Evolutionary conservation across 192 early-diverging fungal genomes (phyloP).

Genomic region (Coemansia furcata): DNA sequence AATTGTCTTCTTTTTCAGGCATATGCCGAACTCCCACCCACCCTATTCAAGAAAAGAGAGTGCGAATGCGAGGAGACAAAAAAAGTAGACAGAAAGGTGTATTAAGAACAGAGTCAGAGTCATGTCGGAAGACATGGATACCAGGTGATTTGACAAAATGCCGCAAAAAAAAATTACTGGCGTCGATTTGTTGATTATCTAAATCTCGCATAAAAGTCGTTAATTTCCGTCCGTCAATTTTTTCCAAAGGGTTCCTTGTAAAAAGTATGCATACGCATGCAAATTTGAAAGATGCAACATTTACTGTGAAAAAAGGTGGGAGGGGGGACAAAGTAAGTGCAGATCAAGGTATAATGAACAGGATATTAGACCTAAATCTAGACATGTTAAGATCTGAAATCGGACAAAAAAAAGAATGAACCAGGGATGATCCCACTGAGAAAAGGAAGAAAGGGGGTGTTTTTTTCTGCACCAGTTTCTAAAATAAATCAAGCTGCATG

Average conservation of each 20-base stretch:
- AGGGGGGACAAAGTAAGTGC: neutral
- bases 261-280: neutral
- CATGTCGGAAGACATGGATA: neutral
- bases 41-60: neutral
- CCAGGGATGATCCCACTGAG: neutral
- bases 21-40: neutral
- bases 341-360: neutral
- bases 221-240: neutral
- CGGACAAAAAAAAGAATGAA: neutral
- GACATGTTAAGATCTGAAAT: neutral
- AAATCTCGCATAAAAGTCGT: neutral
- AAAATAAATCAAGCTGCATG: neutral
- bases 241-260: neutral
- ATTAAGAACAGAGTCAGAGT: constrained; percentile 6
- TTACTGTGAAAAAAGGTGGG: neutral
- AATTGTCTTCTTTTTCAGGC: neutral
- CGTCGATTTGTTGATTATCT: neutral
- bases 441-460: neutral
- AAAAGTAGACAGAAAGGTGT: neutral
- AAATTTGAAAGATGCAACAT: neutral
- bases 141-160: neutral
- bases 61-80: neutral
- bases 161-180: too few relatives aligned
- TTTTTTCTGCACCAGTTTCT: neutral
- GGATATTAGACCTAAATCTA: neutral